phyloP scores from a whole-genome alignment of 2,329 filamentous ascomycete species.

The Penicillium sp. region DNA sequence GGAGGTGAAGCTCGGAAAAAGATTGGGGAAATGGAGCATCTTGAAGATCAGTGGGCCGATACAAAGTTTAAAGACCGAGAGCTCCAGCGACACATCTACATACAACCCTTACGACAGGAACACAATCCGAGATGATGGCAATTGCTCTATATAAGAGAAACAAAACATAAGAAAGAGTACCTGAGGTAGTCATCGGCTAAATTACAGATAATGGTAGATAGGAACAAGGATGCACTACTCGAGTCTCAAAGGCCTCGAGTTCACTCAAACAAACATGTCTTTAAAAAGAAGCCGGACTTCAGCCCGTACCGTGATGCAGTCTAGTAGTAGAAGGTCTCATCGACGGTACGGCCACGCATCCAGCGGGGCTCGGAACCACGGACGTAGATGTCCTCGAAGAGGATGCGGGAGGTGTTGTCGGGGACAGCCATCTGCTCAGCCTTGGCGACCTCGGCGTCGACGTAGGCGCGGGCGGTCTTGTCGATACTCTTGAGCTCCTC shows the following conservation, averaged over 20 bases:
- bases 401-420: slow-evolving; percentile 71
- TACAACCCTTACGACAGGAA: background rate
- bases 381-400: slow-evolving; percentile 97
- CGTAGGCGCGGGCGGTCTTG: slow-evolving; percentile 80
- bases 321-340: slow-evolving; percentile 85
- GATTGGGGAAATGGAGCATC: background rate
- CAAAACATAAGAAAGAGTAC: slow-evolving; percentile 26
- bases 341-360: slow-evolving; percentile 78
- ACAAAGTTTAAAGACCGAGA: background rate
- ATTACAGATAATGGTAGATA: slow-evolving; percentile 37
- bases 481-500: slow-evolving; percentile 95
- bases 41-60: background rate
- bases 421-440: slow-evolving; percentile 85
- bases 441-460: slow-evolving; percentile 83
- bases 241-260: slow-evolving; percentile 3
- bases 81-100: background rate
- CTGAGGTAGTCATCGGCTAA: slow-evolving; percentile 34
- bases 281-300: slow-evolving; percentile 4
- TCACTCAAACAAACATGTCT: slow-evolving; percentile 13
- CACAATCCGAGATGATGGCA: slow-evolving; percentile 9
- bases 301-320: slow-evolving; percentile 16
- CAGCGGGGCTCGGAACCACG: slow-evolving; percentile 80
- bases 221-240: slow-evolving; percentile 15
- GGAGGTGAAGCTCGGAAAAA: background rate
- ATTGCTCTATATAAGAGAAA: slow-evolving; percentile 26